These are phyloP conservation scores for Blastobotrys apis DNA, from an alignment of 1,139 yeast genomes.

Conservation along the genomic window DNA sequence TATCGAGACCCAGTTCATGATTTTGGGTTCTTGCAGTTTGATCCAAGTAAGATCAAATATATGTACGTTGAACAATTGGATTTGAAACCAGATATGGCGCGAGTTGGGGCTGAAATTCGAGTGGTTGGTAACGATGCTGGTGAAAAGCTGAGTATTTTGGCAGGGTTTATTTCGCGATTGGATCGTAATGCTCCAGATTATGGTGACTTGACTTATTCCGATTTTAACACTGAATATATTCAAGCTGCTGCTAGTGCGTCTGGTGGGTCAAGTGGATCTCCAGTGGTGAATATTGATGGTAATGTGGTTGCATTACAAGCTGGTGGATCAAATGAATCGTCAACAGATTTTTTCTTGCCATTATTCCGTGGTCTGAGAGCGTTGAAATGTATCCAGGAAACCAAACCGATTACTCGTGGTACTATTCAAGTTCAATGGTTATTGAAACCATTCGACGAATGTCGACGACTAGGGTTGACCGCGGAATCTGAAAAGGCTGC, in stretches of 20 bases:
- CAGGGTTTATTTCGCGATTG: constrained; percentile 84
- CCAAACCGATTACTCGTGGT: constrained; percentile 63
- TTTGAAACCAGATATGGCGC: constrained; percentile 75
- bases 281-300: constrained; percentile 86
- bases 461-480: constrained; percentile 79
- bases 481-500: constrained; percentile 68
- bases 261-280: constrained; percentile 95
- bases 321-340: constrained; percentile 87
- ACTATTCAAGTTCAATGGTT: constrained; percentile 91
- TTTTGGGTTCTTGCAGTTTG: constrained; percentile 80
- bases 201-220: constrained; percentile 85
- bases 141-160: constrained; percentile 79
- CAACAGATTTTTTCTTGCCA: constrained; percentile 90
- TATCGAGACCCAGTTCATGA: constrained; percentile 64
- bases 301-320: constrained; percentile 90
- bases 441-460: constrained; percentile 83
- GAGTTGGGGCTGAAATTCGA: constrained; percentile 85
- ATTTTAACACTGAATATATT: constrained; percentile 91
- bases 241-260: constrained; percentile 97
- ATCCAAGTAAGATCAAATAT: constrained; percentile 67
- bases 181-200: constrained; percentile 96
- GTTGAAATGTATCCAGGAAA: constrained; percentile 61
- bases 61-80: constrained; percentile 64
- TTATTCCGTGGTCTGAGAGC: constrained; percentile 81
- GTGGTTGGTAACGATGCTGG: constrained; percentile 98